Evolutionary conservation across 2,329 filamentous ascomycete genomes (phyloP), one percentile per base, ranked within the genome.

Genomic region (Aspergillus alliaceus): DNA sequence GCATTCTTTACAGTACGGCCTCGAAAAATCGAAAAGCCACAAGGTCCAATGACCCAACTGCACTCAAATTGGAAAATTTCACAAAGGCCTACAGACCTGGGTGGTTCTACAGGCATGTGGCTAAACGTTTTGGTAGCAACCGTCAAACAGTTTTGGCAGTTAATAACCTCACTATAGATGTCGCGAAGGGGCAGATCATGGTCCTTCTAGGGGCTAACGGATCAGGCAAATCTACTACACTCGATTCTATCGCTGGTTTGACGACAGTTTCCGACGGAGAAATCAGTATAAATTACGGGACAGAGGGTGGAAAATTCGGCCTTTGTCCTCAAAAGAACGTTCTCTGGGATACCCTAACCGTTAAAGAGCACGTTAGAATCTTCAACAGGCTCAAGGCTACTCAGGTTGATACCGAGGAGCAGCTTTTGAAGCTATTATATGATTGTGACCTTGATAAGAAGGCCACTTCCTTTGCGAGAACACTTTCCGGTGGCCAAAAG

Each of bases 291-390:
- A 89, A 95, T 63, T 90, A 90, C 5, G 88, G 86, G 5, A 87
- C 93, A 62, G 88, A 87, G 1, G 87, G 86, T 9, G 90, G 90
- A 9, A 91, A 90, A 0, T 82, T 97, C 20, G 93, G 93, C 14
- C 87, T 96, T 40, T 93, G 91, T 56, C 93, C 93, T 0, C 93
- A 97, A 71, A 93, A 93, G 79, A 97, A 97, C 66, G 93, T 97
- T 6, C 82, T 97, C 31, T 97, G 93, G 92, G 89, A 93, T 64
- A 88, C 92, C 57, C 77, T 97, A 54, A 96, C 90, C 0, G 91
- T 96, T 0, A 85, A 87, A 66, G 91, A 96, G 72, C 93, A 96
- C 67, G 86, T 96, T 15, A 77, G 78, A 9, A 90, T 96, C 50
- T 96, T 96, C 78, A 93, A 95, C 71, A 81, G 82, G 46, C 80